A percentile compares a stretch with the other conserved stretches of the same genome.
Evolutionary conservation across 2,329 filamentous ascomycete genomes (phyloP).

Genomic region (Neonectria coccinea): DNA sequence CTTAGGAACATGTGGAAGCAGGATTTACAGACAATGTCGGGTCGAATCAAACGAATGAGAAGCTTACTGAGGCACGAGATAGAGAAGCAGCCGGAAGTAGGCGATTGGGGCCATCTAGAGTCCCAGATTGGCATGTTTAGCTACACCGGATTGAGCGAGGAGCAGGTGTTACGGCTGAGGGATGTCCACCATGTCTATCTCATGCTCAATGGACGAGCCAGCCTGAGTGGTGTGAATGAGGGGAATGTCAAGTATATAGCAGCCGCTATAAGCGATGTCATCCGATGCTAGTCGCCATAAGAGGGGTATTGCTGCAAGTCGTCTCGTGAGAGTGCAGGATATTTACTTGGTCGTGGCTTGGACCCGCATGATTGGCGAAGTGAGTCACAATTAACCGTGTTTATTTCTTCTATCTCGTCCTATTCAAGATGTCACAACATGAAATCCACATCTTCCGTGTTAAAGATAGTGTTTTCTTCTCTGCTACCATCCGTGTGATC

Average conservation of each 20-base stretch:
- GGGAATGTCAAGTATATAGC: conserved; percentile 31
- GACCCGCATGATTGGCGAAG: not conserved
- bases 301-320: not conserved
- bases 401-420: not conserved
- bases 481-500: conserved; percentile 24
- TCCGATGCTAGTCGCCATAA: not conserved
- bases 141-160: conserved; percentile 49
- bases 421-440: not conserved
- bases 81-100: conserved; percentile 38
- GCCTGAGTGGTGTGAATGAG: conserved; percentile 26
- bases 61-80: conserved; percentile 32
- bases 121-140: conserved; percentile 56
- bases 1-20: conserved; percentile 22
- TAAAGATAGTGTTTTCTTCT: conserved; percentile 16
- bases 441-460: conserved; percentile 23
- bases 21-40: conserved; percentile 51
- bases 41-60: conserved; percentile 49
- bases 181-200: conserved; percentile 15
- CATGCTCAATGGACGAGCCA: conserved; percentile 20
- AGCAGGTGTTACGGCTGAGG: conserved; percentile 43
- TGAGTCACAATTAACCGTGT: not conserved
- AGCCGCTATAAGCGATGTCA: conserved; percentile 22
- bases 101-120: conserved; percentile 48
- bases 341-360: not conserved
- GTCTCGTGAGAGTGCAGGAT: not conserved